These are phyloP conservation scores for Globisporangium nunn DNA, from an alignment of 352 stramenopile genomes.

Conservation along the genomic window DNA sequence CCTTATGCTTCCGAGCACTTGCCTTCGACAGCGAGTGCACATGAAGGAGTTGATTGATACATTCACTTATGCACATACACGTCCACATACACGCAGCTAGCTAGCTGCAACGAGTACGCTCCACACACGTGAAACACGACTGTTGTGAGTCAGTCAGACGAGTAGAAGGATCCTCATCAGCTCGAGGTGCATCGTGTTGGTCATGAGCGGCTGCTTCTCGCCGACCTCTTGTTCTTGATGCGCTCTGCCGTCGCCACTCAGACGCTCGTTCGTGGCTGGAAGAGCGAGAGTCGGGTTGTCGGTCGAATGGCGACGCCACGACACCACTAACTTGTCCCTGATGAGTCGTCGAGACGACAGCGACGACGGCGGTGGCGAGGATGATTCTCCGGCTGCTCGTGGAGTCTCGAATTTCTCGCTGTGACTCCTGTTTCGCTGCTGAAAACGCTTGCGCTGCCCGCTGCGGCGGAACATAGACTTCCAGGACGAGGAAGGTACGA, in stretches of 20 bases:
- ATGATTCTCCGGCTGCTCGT: neutral
- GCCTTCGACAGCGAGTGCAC: no score
- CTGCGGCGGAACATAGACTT: constrained; percentile 1
- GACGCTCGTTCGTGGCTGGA: neutral
- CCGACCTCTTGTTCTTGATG: neutral
- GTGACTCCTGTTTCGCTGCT: constrained; percentile 1
- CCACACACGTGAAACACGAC: neutral
- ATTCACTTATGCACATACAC: no score
- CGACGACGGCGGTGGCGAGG: neutral
- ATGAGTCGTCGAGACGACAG: neutral
- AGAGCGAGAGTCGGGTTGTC: neutral
- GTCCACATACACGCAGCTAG: no score
- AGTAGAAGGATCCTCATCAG: neutral
- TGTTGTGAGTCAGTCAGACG: neutral
- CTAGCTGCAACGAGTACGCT: neutral
- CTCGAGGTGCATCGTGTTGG: neutral
- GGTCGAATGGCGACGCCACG: neutral
- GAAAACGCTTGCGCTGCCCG: neutral
- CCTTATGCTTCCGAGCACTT: no score
- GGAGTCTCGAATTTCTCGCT: neutral
- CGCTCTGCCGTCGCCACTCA: neutral
- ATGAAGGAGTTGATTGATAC: no score
- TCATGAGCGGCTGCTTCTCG: neutral
- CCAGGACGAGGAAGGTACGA: neutral
- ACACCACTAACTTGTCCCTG: neutral